phyloP scores from a whole-genome alignment of 1,284 basidiomycete species.

The Malassezia brasiliensis region DNA sequence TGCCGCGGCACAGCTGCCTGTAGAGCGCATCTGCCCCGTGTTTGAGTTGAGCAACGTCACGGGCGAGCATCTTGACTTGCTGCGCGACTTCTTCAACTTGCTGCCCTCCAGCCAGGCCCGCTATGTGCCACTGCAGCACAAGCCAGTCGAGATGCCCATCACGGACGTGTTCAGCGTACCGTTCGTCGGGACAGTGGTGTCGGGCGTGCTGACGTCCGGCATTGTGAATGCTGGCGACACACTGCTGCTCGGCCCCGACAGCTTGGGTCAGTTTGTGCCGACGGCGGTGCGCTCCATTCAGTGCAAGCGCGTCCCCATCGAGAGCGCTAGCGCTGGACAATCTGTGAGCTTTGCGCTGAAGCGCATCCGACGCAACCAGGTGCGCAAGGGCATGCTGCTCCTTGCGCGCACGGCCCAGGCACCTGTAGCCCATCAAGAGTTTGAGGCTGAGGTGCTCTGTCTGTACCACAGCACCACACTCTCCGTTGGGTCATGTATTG shows the following conservation, averaged over 20 bases:
- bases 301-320: conserved; percentile 76
- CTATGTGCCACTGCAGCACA: conserved; percentile 52
- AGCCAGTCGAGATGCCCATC: conserved; percentile 64
- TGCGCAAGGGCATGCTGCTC: conserved; percentile 74
- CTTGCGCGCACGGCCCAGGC: conserved; percentile 36
- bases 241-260: conserved; percentile 81
- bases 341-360: conserved; percentile 89
- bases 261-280: conserved; percentile 74
- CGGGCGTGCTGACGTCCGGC: conserved; percentile 63
- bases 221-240: conserved; percentile 54
- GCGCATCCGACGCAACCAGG: conserved; percentile 66
- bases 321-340: conserved; percentile 77
- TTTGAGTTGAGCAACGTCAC: conserved; percentile 93
- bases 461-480: conserved; percentile 46
- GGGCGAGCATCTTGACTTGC: conserved; percentile 71
- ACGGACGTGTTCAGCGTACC: conserved; percentile 59
- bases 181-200: conserved; percentile 89
- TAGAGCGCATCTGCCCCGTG: conserved; percentile 67
- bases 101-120: conserved; percentile 38
- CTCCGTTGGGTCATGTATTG: conserved; percentile 43
- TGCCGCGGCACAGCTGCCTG: conserved; percentile 31
- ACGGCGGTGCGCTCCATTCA: conserved; percentile 85
- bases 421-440: conserved; percentile 34
- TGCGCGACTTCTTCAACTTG: conserved; percentile 49
- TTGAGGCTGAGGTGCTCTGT: conserved; percentile 44